Evolutionary conservation across 2,329 filamentous ascomycete species (phyloP).

Genomic region (Mycogone perniciosa): DNA sequence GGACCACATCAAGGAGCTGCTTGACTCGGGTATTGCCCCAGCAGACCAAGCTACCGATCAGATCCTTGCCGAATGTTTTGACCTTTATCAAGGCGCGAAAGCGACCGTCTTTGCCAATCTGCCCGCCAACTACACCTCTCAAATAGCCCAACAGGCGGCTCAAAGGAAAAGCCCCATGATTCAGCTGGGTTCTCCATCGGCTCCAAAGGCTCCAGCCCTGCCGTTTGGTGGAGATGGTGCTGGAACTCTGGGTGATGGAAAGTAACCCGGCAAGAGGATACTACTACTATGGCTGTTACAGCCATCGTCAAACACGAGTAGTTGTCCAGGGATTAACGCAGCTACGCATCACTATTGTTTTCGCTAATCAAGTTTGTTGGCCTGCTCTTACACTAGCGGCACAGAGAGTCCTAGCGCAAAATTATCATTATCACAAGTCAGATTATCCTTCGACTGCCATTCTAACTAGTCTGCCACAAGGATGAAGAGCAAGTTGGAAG

Average conservation of each 20-base stretch:
- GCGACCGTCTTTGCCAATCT: conserved; percentile 42
- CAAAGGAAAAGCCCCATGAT: not conserved
- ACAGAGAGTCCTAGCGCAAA: too few species aligned
- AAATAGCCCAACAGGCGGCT: conserved; percentile 3
- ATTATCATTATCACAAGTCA: too few species aligned
- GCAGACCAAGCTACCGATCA: conserved; percentile 38
- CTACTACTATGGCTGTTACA: too few species aligned
- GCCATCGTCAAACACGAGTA: too few species aligned
- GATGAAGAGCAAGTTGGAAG: too few species aligned
- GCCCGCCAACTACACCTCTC: conserved; percentile 35
- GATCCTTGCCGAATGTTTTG: conserved; percentile 41
- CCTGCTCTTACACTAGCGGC: not conserved
- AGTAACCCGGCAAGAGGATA: not conserved
- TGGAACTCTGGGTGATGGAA: not conserved
- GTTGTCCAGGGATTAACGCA: too few species aligned
- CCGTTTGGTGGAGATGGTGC: not conserved
- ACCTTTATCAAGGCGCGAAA: conserved; percentile 39
- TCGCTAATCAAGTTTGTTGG: not conserved
- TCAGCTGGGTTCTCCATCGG: not conserved
- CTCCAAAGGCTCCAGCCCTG: not conserved
- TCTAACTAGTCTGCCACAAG: too few species aligned
- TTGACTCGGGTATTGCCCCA: conserved; percentile 42
- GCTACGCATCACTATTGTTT: not conserved
- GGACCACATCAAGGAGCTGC: conserved; percentile 43
- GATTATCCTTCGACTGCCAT: too few species aligned